These are phyloP conservation scores for Gynandropsis gynandra DNA, from an alignment of 345 rosid species.

Conservation along the genomic window DNA sequence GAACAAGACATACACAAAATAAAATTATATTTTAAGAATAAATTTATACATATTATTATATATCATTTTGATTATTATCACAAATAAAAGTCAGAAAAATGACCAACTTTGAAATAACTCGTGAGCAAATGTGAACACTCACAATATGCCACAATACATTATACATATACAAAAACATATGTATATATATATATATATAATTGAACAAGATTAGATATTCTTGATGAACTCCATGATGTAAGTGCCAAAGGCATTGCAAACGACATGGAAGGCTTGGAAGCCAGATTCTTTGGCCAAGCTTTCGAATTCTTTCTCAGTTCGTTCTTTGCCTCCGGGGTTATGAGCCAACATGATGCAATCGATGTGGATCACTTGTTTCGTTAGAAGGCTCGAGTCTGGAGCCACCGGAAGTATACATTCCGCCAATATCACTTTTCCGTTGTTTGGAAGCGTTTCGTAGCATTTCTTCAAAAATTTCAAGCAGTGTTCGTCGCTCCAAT, in stretches of 20 bases:
- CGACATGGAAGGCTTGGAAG: constrained; percentile 44
- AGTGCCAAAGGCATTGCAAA: constrained; percentile 39
- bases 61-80: no score
- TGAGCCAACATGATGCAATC: constrained; percentile 74
- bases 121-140: no score
- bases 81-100: no score
- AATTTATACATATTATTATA: no score
- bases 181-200: no score
- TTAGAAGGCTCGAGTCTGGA: constrained; percentile 48
- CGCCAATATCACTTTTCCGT: constrained; percentile 56
- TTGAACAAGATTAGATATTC: background rate
- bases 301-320: constrained; percentile 57
- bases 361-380: constrained; percentile 44
- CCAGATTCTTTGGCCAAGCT: constrained; percentile 53
- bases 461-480: constrained; percentile 51
- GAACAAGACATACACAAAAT: no score
- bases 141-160: no score
- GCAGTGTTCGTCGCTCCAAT: constrained; percentile 65
- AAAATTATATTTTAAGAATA: no score
- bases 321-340: constrained; percentile 74
- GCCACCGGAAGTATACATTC: constrained; percentile 54
- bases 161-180: no score
- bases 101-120: no score
- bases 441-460: constrained; percentile 44
- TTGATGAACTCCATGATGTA: constrained; percentile 60